Evolutionary conservation across 139 green algal genomes (phyloP), one percentile per base, ranked within the genome.

Genomic region (Trebouxia sp.): DNA sequence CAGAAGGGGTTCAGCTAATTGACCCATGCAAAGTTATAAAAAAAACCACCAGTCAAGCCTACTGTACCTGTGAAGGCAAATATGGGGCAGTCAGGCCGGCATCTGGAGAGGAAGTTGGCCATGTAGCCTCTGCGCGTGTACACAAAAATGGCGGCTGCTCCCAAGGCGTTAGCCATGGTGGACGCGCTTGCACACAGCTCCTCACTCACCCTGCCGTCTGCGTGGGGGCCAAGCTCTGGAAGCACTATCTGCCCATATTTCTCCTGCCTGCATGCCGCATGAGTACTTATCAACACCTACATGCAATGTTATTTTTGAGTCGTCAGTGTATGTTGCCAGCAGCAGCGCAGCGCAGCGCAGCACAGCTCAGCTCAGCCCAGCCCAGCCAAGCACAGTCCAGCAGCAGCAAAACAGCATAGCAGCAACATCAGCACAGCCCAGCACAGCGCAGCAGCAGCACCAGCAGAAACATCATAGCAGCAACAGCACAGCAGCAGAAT

Each of bases 21-120:
- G n/a, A n/a, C n/a, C n/a, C n/a, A n/a, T n/a, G n/a, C n/a, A n/a
- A n/a, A n/a, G n/a, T n/a, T n/a, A n/a, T n/a, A n/a, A n/a, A n/a
- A n/a, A n/a, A 58, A 9, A 3, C 26, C 50, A 58, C 50, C 22
- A 58, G 26, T 58, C 20, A 17, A 58, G 22, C 3, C 42, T 47
- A 67, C 20, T 77, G 11, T 50, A 91, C 91, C 91, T 58, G 92
- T 96, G 79, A 97, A 96, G 22, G 93, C 93, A 87, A 96, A 97
- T 70, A 97, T 94, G 65, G 92, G 90, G 55, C 86, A 91, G 70
- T 97, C 89, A 7, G 94, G 93, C 22, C 93, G 87, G 82, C 85
- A 91, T 62, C 94, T 84, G 9, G 86, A 92, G 39, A 97, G 85
- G 76, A 94, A 92, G 78, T 83, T 76, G 7, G 92, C 90, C 89